These are phyloP conservation scores for Fistulinella prunicolor DNA, from an alignment of 768 basidiomycete species.

Conservation along the genomic window DNA sequence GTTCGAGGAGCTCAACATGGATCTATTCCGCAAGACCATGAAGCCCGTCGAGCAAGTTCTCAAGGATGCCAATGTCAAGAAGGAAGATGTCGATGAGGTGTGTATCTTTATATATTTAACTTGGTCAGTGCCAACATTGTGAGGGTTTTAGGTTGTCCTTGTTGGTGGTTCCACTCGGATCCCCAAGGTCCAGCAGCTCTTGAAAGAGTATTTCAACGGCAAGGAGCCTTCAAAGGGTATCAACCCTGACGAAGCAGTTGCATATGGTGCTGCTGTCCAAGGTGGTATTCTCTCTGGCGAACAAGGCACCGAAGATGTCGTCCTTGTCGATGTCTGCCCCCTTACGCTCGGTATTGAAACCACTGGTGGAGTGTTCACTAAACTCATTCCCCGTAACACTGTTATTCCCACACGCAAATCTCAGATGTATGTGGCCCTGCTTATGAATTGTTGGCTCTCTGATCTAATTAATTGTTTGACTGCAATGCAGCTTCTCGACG, in stretches of 20 bases:
- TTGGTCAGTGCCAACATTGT: too few species aligned
- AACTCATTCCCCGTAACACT: constrained; percentile 98
- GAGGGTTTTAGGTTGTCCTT: constrained; percentile 96
- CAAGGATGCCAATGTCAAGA: constrained; percentile 97
- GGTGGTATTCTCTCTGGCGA: constrained; percentile 97
- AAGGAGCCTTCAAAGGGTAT: constrained; percentile 99
- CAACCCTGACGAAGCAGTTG: constrained; percentile 99
- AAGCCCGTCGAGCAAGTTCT: constrained; percentile 98
- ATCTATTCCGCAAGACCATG: constrained; percentile 90
- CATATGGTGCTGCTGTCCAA: constrained; percentile 98
- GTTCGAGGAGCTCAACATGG: constrained; percentile 94
- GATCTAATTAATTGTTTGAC: too few species aligned
- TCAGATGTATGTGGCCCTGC: too few species aligned
- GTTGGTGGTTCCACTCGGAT: constrained; percentile 99
- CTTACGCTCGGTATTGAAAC: constrained; percentile 96
- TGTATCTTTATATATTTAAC: too few species aligned
- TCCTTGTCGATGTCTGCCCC: constrained; percentile 92
- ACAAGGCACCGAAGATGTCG: constrained; percentile 95
- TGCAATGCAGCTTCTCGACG: constrained; percentile 99
- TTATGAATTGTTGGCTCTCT: too few species aligned
- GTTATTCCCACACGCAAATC: constrained; percentile 99
- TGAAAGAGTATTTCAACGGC: constrained; percentile 98
- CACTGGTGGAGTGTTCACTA: constrained; percentile 98
- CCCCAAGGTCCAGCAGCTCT: constrained; percentile 94
- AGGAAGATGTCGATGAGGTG: constrained; percentile 89